Conservation (phyloP, 1,139 yeast genomes). For the Saccharomyces hybrid region DNA sequence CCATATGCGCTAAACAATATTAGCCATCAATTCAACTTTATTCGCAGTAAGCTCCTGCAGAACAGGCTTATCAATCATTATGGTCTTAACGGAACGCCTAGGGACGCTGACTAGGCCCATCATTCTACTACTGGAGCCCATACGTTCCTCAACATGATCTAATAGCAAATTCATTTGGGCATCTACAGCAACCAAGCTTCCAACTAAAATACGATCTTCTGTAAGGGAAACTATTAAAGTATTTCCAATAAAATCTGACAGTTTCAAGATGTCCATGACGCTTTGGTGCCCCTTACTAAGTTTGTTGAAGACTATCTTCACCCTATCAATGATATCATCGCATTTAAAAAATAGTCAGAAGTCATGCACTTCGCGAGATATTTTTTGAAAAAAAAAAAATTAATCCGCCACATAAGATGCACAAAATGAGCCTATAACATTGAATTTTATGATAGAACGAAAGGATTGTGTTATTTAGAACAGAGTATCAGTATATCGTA, state of each 20-base stretch:
- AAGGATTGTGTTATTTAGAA: neutral
- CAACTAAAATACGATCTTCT: conserved; percentile 19
- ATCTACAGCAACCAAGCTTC: conserved; percentile 27
- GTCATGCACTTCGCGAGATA: neutral
- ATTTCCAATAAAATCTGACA: conserved; percentile 23
- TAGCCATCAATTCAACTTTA: conserved; percentile 11
- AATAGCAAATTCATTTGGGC: conserved; percentile 25
- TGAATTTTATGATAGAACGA: conserved; percentile 1
- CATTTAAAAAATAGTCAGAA: neutral
- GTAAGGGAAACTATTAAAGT: conserved; percentile 17
- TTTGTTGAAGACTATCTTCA: neutral
- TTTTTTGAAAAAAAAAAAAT: conserved; percentile 3
- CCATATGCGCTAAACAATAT: conserved; percentile 11
- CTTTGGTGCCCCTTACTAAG: neutral
- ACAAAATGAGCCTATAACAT: neutral
- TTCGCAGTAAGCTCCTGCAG: conserved; percentile 9
- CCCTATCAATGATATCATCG: neutral
- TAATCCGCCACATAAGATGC: neutral
- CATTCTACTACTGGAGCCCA: conserved; percentile 8
- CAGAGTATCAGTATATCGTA: neutral
- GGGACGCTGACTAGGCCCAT: conserved; percentile 31
- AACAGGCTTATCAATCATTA: conserved; percentile 13
- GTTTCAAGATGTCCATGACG: conserved; percentile 13
- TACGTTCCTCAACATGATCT: conserved; percentile 24
- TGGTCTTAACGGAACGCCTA: conserved; percentile 16